These are phyloP conservation scores for Knufia fluminis DNA, from an alignment of 2,329 filamentous ascomycete species.

Conservation along the genomic window DNA sequence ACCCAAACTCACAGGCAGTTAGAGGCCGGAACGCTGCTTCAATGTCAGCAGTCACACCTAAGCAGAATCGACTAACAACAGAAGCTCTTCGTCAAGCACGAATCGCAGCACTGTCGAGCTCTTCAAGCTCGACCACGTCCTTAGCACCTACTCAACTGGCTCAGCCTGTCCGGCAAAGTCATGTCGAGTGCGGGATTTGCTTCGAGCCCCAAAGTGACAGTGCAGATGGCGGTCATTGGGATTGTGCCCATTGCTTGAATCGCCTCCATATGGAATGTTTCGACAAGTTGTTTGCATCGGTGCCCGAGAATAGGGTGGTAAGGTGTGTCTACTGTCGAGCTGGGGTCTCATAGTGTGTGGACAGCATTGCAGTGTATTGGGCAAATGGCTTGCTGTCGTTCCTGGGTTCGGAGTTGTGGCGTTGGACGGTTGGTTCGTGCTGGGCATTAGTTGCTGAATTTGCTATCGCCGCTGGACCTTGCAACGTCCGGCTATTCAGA, in stretches of 20 bases:
- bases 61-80: not conserved
- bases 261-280: not conserved
- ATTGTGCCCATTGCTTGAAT: not conserved
- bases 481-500: no score
- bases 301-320: not conserved
- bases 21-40: not conserved
- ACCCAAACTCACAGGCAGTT: not conserved
- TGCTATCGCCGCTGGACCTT: no score
- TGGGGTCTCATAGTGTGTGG: no score
- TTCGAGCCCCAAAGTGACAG: not conserved
- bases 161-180: not conserved
- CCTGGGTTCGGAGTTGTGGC: no score
- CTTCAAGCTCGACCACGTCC: not conserved
- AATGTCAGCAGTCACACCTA: not conserved
- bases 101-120: not conserved
- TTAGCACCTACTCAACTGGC: not conserved
- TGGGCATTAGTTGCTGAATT: no score
- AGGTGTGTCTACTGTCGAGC: not conserved
- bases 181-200: not conserved
- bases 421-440: no score
- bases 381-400: no score
- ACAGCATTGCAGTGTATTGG: no score
- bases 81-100: not conserved
- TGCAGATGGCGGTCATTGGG: not conserved
- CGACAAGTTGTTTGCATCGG: not conserved